A percentile compares a stretch with the other conserved stretches of the same genome.
Conservation (phyloP, 345 rosid species). For the Microthlaspi erraticum region DNA sequence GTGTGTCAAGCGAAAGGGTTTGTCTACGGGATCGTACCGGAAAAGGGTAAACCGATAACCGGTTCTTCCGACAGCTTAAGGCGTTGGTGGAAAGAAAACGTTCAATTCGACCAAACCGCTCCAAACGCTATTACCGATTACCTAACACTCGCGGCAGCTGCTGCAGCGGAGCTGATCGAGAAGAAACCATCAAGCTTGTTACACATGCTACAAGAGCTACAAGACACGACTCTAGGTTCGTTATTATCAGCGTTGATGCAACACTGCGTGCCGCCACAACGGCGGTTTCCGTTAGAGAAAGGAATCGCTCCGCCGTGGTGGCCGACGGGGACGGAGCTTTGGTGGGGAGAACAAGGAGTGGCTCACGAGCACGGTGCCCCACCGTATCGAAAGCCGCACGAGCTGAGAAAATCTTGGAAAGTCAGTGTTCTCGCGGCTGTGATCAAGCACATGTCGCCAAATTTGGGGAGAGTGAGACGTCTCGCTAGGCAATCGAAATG, state of each 20-base stretch:
- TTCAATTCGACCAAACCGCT: conserved; percentile 54
- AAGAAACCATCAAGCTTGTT: conserved; percentile 40
- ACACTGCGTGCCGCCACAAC: conserved; percentile 64
- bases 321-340: conserved; percentile 60
- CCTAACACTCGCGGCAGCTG: conserved; percentile 43
- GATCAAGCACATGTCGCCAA: conserved; percentile 63
- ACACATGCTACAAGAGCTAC: conserved; percentile 58
- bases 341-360: conserved; percentile 75
- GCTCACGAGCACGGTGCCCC: conserved; percentile 63
- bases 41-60: conserved; percentile 64
- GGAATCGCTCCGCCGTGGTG: conserved; percentile 77
- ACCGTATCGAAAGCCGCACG: conserved; percentile 71
- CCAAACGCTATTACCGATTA: conserved; percentile 50
- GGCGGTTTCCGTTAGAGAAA: conserved; percentile 60
- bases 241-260: conserved; percentile 70
- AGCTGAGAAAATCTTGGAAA: conserved; percentile 76
- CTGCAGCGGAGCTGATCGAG: conserved; percentile 22
- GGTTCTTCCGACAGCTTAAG: conserved; percentile 73
- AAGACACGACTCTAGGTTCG: conserved; percentile 70
- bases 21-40: conserved; percentile 71
- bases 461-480: conserved; percentile 50
- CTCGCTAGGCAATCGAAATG: conserved; percentile 66
- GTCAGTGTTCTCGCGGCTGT: conserved; percentile 64
- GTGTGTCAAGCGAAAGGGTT: conserved; percentile 67
- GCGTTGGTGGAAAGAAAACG: conserved; percentile 71